phyloP scores from a whole-genome alignment of 116 monocot genomes.

The Trichopus zeylanicus region DNA sequence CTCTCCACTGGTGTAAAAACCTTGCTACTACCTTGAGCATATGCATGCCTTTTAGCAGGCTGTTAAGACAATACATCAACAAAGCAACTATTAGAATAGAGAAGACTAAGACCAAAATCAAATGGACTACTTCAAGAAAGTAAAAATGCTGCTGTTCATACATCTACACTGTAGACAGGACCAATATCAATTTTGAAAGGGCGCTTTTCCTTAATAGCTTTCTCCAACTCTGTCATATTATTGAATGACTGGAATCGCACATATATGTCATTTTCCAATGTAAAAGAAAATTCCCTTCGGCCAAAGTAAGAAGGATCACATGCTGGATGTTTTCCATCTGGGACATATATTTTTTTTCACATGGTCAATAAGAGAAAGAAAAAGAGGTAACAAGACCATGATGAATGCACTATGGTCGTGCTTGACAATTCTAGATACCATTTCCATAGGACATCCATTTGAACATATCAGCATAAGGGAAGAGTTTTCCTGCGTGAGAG shows the following conservation, averaged over 20 bases:
- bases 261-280: constrained; percentile 79
- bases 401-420: not conserved
- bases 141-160: constrained; percentile 15
- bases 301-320: constrained; percentile 75
- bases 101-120: not conserved
- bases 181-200: constrained; percentile 92
- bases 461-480: constrained; percentile 79
- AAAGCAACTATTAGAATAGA: constrained; percentile 2
- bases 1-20: constrained; percentile 77
- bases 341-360: not conserved
- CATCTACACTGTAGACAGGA: constrained; percentile 84
- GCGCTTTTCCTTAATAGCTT: constrained; percentile 72
- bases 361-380: not conserved
- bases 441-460: constrained; percentile 97
- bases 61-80: constrained; percentile 5
- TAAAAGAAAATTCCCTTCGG: constrained; percentile 90
- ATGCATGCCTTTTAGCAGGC: constrained; percentile 84
- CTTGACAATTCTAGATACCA: constrained; percentile 30
- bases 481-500: constrained; percentile 76
- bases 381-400: not conserved
- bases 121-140: constrained; percentile 1
- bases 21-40: constrained; percentile 62
- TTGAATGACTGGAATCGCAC: constrained; percentile 81
- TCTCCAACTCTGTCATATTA: constrained; percentile 69
- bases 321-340: constrained; percentile 95